Base-by-base conservation (phyloP, 441 rosid species). In the Adansonia madagascariensis region DNA sequence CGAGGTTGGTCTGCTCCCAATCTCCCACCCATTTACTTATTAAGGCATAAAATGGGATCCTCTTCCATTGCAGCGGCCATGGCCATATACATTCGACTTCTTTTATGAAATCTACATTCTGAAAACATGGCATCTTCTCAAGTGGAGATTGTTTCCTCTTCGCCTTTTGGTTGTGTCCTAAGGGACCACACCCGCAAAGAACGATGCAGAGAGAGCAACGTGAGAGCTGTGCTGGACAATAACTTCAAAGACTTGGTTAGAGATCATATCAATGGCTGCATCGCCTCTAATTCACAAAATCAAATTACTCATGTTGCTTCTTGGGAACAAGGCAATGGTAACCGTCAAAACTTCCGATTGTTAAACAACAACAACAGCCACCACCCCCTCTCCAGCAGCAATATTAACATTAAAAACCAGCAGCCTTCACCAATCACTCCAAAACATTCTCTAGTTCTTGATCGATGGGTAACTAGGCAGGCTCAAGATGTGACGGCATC, bases 201-300 rank as follows among this genome's bases (percentile, higher is more conserved):
- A 55, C 78, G 84, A 71, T 79, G 83, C 78, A 82, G 84, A 75
- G 89, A 87, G 11, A 80, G 73, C 83, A 81, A 78, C 76, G 83
- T 77, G 20, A 83, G 82, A 77, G 84, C 86, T 1, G 85, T 83
- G 3, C 87, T 91, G 69, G 87, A 89, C 76, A 93, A 85, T 84
- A 92, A 92, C 83, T 85, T 93, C 22, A 86, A 91, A 65, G 91
- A 85, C 27, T 77, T 92, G 80, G 89, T 91, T 17, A 77, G 91
- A 78, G 97, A 88, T 76, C 90, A 82, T 77, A 85, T 91, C 73
- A 86, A 86, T 31, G 82, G 77, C 8, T 74, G 85, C 71, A 83
- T 82, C 22, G 10, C 68, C 8, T 79, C 77, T 39, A 80, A 81
- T 75, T 44, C 79, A 8, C 35, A 11, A 63, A 79, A 69, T 63